phyloP scores from a whole-genome alignment of 2,329 filamentous ascomycete species.

The Zymoseptoria tritici region DNA sequence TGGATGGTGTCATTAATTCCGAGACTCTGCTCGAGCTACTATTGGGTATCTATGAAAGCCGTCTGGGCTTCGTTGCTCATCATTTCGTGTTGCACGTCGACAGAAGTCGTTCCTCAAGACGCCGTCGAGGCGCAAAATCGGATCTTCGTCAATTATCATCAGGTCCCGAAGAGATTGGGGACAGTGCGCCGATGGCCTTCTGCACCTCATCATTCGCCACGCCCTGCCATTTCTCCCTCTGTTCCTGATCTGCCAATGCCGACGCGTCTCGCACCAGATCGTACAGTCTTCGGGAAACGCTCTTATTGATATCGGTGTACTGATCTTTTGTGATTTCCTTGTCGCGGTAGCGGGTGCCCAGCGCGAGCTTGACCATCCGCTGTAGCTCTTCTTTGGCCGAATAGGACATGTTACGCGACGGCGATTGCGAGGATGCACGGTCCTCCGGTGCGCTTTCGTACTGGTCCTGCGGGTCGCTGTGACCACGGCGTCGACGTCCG shows the following conservation, averaged over 20 bases:
- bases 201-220: conserved; percentile 73
- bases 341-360: conserved; percentile 76
- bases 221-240: conserved; percentile 64
- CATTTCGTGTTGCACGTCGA: not conserved
- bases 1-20: not conserved
- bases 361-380: conserved; percentile 72
- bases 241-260: conserved; percentile 54
- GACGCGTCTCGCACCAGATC: conserved; percentile 50
- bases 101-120: not conserved
- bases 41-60: conserved; percentile 11
- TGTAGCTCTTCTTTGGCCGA: conserved; percentile 84
- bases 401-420: conserved; percentile 52
- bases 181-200: conserved; percentile 51
- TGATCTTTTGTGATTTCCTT: conserved; percentile 77
- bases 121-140: not conserved
- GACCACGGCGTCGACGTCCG: conserved; percentile 16
- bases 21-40: not conserved
- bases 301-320: conserved; percentile 86
- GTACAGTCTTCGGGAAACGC: conserved; percentile 82
- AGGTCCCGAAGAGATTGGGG: not conserved
- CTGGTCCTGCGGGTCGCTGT: conserved; percentile 17
- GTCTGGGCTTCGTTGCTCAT: conserved; percentile 6
- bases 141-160: not conserved
- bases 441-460: conserved; percentile 21
- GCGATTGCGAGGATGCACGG: conserved; percentile 17